Percentiles rank a stretch among this genome's conserved stretches.
These are phyloP conservation scores for Ceratocystis variospora DNA, from an alignment of 2,329 filamentous ascomycete genomes.

Conservation along the genomic window DNA sequence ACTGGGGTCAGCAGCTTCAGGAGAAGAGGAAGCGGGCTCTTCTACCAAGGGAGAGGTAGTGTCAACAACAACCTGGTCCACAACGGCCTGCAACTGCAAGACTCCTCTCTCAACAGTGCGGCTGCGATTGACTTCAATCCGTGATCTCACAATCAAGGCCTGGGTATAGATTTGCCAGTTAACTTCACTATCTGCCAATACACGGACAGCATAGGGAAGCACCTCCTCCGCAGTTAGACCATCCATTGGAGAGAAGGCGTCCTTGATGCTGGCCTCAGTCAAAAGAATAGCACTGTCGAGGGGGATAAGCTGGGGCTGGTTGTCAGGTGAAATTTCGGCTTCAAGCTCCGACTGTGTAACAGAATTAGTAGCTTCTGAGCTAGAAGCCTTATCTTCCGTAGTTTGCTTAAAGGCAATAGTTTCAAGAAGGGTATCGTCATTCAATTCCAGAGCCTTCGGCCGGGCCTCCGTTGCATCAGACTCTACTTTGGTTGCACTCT, in stretches of 20 bases:
- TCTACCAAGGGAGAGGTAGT: constrained; percentile 36
- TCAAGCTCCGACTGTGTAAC: constrained; percentile 31
- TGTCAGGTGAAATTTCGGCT: constrained; percentile 53
- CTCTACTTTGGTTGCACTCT: constrained; percentile 39
- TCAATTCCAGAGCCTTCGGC: constrained; percentile 62
- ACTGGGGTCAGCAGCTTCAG: constrained; percentile 19
- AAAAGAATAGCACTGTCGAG: constrained; percentile 85
- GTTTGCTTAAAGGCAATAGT: constrained; percentile 57
- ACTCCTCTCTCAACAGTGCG: constrained; percentile 81
- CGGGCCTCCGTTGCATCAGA: constrained; percentile 22
- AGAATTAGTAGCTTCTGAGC: constrained; percentile 34
- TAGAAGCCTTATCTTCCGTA: constrained; percentile 23
- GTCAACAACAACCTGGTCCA: constrained; percentile 88
- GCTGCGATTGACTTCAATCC: constrained; percentile 77
- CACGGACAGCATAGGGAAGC: constrained; percentile 75
- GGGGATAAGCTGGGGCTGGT: constrained; percentile 68
- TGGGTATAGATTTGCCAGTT: constrained; percentile 99
- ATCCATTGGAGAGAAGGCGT: constrained; percentile 70
- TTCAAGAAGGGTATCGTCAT: constrained; percentile 88
- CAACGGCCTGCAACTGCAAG: constrained; percentile 83
- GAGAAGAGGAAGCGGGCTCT: neutral
- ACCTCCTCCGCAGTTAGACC: constrained; percentile 88
- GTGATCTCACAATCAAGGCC: constrained; percentile 72
- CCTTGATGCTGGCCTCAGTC: constrained; percentile 75
- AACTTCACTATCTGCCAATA: constrained; percentile 73